These are phyloP conservation scores for Eurotiales sp. DNA, from an alignment of 2,329 filamentous ascomycete species.

Conservation along the genomic window DNA sequence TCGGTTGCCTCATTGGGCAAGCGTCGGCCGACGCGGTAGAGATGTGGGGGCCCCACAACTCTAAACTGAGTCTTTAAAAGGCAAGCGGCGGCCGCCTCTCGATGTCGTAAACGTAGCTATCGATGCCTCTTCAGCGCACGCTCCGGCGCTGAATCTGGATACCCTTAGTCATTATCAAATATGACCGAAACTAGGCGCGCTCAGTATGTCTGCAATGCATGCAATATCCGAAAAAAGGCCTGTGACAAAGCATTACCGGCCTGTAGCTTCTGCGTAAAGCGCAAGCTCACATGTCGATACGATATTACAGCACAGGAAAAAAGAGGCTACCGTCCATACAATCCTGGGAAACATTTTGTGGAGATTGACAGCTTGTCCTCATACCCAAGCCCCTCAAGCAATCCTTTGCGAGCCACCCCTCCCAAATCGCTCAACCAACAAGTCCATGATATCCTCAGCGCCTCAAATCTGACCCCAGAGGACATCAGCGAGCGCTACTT, in stretches of 20 bases:
- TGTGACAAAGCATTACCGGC: conserved; percentile 10
- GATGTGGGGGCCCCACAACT: neutral
- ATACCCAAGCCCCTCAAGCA: neutral
- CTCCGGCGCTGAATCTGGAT: too few species aligned
- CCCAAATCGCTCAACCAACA: conserved; percentile 4
- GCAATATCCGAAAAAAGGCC: conserved; percentile 11
- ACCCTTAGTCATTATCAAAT: too few species aligned
- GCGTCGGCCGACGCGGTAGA: conserved; percentile 6
- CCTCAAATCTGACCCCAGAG: neutral
- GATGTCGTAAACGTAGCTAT: too few species aligned
- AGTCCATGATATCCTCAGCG: neutral
- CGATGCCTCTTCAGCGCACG: too few species aligned
- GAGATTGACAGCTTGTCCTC: neutral
- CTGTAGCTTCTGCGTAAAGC: conserved; percentile 9
- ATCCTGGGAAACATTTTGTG: conserved; percentile 12
- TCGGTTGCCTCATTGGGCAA: neutral
- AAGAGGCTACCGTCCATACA: conserved; percentile 7
- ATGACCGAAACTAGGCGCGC: conserved; percentile 9
- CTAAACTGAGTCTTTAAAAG: neutral
- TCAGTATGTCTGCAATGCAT: conserved; percentile 9
- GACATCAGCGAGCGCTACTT: conserved; percentile 10
- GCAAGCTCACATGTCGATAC: conserved; percentile 9
- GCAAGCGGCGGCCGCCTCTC: conserved; percentile 11
- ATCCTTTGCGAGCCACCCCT: neutral
- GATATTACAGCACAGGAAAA: neutral